Conservation (phyloP, 1,139 yeast genomes). For the Sugiyamaella neomexicana region DNA sequence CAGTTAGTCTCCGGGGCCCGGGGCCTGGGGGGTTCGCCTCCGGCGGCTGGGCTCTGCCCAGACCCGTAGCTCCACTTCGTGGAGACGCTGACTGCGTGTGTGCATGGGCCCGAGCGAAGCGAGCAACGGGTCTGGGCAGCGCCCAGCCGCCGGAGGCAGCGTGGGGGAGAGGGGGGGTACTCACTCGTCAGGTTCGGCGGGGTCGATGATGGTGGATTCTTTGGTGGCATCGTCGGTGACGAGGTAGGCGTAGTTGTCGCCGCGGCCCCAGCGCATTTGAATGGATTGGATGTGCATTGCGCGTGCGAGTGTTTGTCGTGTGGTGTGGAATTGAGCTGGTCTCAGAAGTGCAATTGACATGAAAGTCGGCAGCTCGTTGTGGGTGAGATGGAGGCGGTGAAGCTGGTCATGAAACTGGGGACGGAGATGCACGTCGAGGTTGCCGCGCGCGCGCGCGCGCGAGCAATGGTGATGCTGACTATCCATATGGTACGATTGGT, state of each 20-base stretch:
- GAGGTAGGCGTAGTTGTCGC: conserved; percentile 87
- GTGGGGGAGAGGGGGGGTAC: too few relatives aligned
- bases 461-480: too few relatives aligned
- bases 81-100: background rate
- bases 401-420: too few relatives aligned
- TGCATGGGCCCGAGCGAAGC: background rate
- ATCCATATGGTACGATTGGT: too few relatives aligned
- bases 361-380: background rate
- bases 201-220: conserved; percentile 84
- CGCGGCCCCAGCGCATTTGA: conserved; percentile 94
- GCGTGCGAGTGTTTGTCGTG: background rate
- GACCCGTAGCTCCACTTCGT: too few relatives aligned
- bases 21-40: too few relatives aligned
- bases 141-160: background rate
- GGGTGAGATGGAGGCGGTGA: too few relatives aligned
- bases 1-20: too few relatives aligned
- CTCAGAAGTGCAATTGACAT: background rate
- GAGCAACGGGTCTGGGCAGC: background rate
- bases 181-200: conserved; percentile 78
- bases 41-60: too few relatives aligned
- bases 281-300: conserved; percentile 76
- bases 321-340: background rate
- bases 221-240: conserved; percentile 66
- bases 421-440: background rate
- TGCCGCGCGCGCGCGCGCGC: background rate